Percentiles rank a stretch among this genome's conserved stretches.
Evolutionary conservation across 2,329 filamentous ascomycete species (phyloP).

Genomic region (Phaeoacremonium minimum): DNA sequence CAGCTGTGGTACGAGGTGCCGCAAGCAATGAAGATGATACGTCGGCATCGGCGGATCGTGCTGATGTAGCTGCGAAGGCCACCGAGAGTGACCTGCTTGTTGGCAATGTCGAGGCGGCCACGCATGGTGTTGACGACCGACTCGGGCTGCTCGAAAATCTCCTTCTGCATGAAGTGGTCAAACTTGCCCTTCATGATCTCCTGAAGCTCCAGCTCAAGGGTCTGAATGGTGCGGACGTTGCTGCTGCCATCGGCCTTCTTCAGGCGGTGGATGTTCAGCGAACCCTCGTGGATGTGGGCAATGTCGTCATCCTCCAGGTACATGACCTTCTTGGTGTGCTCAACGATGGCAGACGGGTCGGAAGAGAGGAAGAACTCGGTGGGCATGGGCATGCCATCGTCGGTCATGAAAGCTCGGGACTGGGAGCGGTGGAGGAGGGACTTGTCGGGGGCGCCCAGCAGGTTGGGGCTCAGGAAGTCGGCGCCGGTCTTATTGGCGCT

Average conservation of each 20-base stretch:
- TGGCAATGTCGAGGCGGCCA: slow-evolving; percentile 88
- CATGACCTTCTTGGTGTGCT: slow-evolving; percentile 99
- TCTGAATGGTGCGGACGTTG: slow-evolving; percentile 97
- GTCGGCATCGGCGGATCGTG: slow-evolving; percentile 92
- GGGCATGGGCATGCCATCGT: slow-evolving; percentile 95
- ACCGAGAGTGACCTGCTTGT: slow-evolving; percentile 94
- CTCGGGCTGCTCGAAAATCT: slow-evolving; percentile 99
- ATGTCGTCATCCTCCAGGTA: slow-evolving; percentile 99
- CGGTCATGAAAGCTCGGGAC: slow-evolving; percentile 97
- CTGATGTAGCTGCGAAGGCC: slow-evolving; percentile 93
- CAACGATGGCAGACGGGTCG: slow-evolving; percentile 95
- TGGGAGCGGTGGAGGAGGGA: slow-evolving; percentile 97
- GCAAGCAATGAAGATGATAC: slow-evolving; percentile 98
- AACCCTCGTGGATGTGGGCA: slow-evolving; percentile 98
- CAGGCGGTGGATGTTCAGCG: slow-evolving; percentile 96
- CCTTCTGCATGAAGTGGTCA: slow-evolving; percentile 99
- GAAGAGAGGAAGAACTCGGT: slow-evolving; percentile 99
- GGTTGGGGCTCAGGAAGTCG: slow-evolving; percentile 62
- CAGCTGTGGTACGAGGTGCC: slow-evolving; percentile 98
- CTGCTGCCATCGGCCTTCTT: slow-evolving; percentile 95
- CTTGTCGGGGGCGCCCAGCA: slow-evolving; percentile 92
- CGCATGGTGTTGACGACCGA: slow-evolving; percentile 99
- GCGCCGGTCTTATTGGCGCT: slow-evolving; percentile 70
- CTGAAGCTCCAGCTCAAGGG: slow-evolving; percentile 96
- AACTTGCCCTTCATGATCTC: slow-evolving; percentile 99